A percentile compares a stretch with the other conserved stretches of the same genome.
These are phyloP conservation scores for Salix dunnii DNA, from an alignment of 345 rosid species.

Conservation along the genomic window DNA sequence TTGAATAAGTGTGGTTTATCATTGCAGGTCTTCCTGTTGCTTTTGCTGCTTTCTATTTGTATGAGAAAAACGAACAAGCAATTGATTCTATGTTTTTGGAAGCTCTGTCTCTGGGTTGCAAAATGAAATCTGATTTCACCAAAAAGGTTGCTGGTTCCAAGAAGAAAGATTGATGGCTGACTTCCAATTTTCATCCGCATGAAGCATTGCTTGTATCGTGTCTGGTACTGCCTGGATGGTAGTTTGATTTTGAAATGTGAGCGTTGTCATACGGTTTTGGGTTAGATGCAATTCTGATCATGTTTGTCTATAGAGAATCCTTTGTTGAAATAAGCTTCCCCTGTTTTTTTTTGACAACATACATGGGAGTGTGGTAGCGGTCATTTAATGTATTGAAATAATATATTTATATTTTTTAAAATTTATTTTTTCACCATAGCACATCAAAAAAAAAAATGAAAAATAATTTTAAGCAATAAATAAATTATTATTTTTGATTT, in stretches of 20 bases:
- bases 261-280: background rate
- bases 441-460: too few species aligned
- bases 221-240: background rate
- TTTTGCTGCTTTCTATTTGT: constrained; percentile 48
- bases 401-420: too few species aligned
- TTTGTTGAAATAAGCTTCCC: background rate
- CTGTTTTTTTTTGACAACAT: background rate
- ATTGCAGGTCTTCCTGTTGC: constrained; percentile 61
- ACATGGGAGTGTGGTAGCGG: background rate
- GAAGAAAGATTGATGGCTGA: constrained; percentile 42
- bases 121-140: constrained; percentile 41
- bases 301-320: background rate
- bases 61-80: constrained; percentile 67
- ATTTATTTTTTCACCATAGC: too few species aligned
- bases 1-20: background rate
- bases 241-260: background rate
- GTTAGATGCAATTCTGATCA: background rate
- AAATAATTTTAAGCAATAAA: too few species aligned
- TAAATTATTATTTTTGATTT: too few species aligned
- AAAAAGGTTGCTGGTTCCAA: constrained; percentile 34
- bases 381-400: too few species aligned
- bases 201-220: background rate
- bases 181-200: background rate
- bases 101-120: constrained; percentile 39
- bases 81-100: constrained; percentile 47